A percentile compares a stretch with the other conserved stretches of the same genome.
These are phyloP conservation scores for Tephrocybe sp. DNA, from an alignment of 768 basidiomycete genomes.

Conservation along the genomic window DNA sequence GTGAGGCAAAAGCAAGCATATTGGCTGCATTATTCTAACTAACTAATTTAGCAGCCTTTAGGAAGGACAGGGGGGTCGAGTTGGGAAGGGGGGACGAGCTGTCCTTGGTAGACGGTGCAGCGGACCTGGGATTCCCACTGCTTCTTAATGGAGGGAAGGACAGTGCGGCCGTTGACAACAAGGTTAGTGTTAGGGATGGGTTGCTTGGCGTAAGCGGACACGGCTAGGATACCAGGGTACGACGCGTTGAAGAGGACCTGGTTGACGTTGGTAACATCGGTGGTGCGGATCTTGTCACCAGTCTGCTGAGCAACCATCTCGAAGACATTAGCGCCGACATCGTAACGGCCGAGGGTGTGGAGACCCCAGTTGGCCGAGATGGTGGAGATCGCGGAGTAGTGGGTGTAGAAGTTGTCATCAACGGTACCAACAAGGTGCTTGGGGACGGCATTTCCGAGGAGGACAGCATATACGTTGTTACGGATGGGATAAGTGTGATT, in stretches of 20 bases:
- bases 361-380: slow-evolving; percentile 63
- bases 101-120: slow-evolving; percentile 1
- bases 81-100: not conserved
- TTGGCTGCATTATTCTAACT: no score
- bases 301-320: slow-evolving; percentile 44
- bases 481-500: slow-evolving; percentile 35
- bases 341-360: slow-evolving; percentile 52
- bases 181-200: slow-evolving; percentile 24
- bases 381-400: slow-evolving; percentile 57
- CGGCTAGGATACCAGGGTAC: slow-evolving; percentile 27
- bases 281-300: slow-evolving; percentile 33
- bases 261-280: slow-evolving; percentile 5
- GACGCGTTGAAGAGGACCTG: slow-evolving; percentile 20
- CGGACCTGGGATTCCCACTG: slow-evolving; percentile 20
- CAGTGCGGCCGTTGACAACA: slow-evolving; percentile 24
- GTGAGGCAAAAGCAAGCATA: no score
- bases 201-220: slow-evolving; percentile 8
- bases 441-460: slow-evolving; percentile 46
- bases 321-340: slow-evolving; percentile 46
- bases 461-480: slow-evolving; percentile 45
- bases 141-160: slow-evolving; percentile 18
- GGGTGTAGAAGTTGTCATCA: slow-evolving; percentile 57
- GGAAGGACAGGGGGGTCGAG: not conserved
- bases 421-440: slow-evolving; percentile 36
- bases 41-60: not conserved